phyloP scores from a whole-genome alignment of 2,329 filamentous ascomycete species.

The Aspergillus udagawae region DNA sequence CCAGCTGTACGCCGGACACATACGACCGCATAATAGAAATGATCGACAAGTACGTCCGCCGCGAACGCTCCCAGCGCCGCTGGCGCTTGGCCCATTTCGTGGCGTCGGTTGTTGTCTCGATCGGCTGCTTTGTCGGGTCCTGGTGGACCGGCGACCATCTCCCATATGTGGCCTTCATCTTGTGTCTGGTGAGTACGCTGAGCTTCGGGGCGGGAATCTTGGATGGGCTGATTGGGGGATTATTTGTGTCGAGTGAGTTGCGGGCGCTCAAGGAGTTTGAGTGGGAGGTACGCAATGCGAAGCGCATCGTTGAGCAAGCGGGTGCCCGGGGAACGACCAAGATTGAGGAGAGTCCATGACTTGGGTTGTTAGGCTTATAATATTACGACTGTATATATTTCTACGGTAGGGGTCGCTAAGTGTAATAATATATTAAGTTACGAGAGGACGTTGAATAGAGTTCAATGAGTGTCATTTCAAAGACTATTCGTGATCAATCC shows the following conservation, averaged over 20 bases:
- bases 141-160: conserved; percentile 70
- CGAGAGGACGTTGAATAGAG: too few species aligned
- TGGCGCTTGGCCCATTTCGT: conserved; percentile 73
- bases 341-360: neutral
- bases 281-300: conserved; percentile 78
- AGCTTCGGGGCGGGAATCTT: conserved; percentile 71
- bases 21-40: conserved; percentile 73
- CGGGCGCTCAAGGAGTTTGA: conserved; percentile 83
- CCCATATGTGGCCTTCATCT: conserved; percentile 73
- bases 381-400: neutral
- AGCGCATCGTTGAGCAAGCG: neutral
- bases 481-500: neutral
- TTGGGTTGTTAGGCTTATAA: neutral
- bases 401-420: neutral
- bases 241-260: conserved; percentile 84
- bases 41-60: conserved; percentile 62
- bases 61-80: conserved; percentile 68
- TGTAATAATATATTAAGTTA: neutral
- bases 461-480: neutral
- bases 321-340: neutral
- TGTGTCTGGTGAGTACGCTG: conserved; percentile 76
- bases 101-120: conserved; percentile 59
- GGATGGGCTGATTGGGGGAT: conserved; percentile 77
- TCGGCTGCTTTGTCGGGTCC: conserved; percentile 73
- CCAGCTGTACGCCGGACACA: conserved; percentile 44